A percentile compares a stretch with the other conserved stretches of the same genome.
These are phyloP conservation scores for Vaccinium macrocarpon DNA, from an alignment of 148 eudicot species.

Conservation along the genomic window DNA sequence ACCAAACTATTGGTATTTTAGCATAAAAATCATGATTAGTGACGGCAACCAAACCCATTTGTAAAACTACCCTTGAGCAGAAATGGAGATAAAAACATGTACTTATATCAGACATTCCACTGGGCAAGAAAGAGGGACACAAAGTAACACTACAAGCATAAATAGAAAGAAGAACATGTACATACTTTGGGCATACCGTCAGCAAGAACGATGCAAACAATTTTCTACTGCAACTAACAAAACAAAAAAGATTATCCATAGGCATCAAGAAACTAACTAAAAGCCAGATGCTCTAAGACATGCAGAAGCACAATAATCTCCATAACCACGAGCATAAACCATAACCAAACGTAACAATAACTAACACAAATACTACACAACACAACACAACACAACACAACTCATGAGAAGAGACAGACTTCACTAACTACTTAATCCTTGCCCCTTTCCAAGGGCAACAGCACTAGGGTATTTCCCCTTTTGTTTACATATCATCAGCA, in stretches of 20 bases:
- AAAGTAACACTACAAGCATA: background rate
- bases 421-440: too few species aligned
- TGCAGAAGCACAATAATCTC: too few species aligned
- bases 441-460: too few species aligned
- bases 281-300: too few species aligned
- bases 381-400: too few species aligned
- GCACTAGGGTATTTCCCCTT: too few species aligned
- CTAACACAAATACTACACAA: too few species aligned
- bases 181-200: background rate
- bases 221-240: too few species aligned
- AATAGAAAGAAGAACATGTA: background rate
- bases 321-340: too few species aligned
- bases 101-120: background rate
- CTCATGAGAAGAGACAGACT: too few species aligned
- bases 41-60: background rate
- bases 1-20: background rate
- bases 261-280: background rate
- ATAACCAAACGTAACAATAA: too few species aligned
- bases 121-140: background rate
- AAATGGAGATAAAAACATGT: background rate
- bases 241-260: background rate
- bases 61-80: background rate
- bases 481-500: too few species aligned
- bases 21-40: background rate
- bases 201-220: background rate